Evolutionary conservation across 2,329 filamentous ascomycete species (phyloP).

Genomic region (Dactylellina haptotyla): DNA sequence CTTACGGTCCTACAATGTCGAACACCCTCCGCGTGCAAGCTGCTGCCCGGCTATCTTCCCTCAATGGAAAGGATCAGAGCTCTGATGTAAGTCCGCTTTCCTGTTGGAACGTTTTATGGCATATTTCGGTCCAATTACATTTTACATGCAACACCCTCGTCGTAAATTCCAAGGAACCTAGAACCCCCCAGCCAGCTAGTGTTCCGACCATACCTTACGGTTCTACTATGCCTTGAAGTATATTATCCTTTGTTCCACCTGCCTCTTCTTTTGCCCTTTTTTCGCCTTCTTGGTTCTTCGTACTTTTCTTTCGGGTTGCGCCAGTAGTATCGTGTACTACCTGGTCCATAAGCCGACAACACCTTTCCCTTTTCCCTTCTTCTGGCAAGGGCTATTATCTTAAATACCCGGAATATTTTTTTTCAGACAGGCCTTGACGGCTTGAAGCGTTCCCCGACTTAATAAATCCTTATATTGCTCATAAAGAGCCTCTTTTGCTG

Average conservation of each 20-base stretch:
- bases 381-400: constrained; percentile 26
- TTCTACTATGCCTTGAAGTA: neutral
- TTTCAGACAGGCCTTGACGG: constrained; percentile 41
- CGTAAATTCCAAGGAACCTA: constrained; percentile 23
- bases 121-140: constrained; percentile 9
- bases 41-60: constrained; percentile 25
- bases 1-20: constrained; percentile 35
- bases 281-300: neutral
- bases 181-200: neutral
- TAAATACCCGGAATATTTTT: constrained; percentile 46
- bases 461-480: neutral
- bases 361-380: constrained; percentile 19
- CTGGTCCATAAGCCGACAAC: constrained; percentile 24
- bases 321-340: constrained; percentile 34
- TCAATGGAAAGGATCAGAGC: constrained; percentile 36
- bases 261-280: neutral
- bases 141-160: constrained; percentile 2
- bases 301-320: constrained; percentile 14
- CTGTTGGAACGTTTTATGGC: constrained; percentile 31
- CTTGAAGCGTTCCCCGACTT: constrained; percentile 13
- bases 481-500: constrained; percentile 4
- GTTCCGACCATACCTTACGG: neutral
- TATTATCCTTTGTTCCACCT: constrained; percentile 15
- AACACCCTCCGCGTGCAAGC: constrained; percentile 13
- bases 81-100: constrained; percentile 47